Evolutionary conservation across 345 rosid species (phyloP), one percentile per base, ranked within the genome.

Genomic region (Eucalyptus sp.): DNA sequence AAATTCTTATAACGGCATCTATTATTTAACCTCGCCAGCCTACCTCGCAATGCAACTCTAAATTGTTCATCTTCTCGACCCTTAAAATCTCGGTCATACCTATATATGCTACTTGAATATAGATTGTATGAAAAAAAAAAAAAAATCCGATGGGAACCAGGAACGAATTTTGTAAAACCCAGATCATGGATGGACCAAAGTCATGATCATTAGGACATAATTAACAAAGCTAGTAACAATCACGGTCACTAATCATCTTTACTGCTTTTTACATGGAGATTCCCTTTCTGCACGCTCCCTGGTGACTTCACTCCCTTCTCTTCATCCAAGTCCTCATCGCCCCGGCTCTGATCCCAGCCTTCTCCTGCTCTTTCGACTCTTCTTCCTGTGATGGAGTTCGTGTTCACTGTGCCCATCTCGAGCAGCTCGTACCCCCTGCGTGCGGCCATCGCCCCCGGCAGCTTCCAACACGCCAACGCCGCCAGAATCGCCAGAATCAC

Each of bases 281-380:
- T 37, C 46, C 8, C 83, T 37, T 37, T 76, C 20, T 10, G 83
- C 27, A 3, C 48, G 51, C 4, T 62, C 81, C 43, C 90, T 87
- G 89, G 80, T 60, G 90, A 79, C 37, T 87, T 46, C 86, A 25
- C 90, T 58, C 87, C 90, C 50, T 88, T 11, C 80, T 10, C 50
- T 51, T 88, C 92, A 43, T 84, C 93, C 92, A 90, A 89, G 3
- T 50, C 90, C 80, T 88, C 90, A 83, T 37, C 83, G 27, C 44
- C 89, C 91, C 93, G 89, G 50, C 22, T 88, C 51, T 86, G 49
- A 88, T 90, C 90, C 92, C 92, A 90, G 5, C 56, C 91, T 51
- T 33, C 71, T 89, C 81, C 89, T 85, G 88, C 92, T 86, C 54
- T 88, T n/a, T 18, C 27, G 15, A 20, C 22, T 37, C 27, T 37